Percentiles rank a stretch among this genome's conserved stretches.
Conservation (phyloP, 176 grass and related monocot genomes). For the Areca catechu region DNA sequence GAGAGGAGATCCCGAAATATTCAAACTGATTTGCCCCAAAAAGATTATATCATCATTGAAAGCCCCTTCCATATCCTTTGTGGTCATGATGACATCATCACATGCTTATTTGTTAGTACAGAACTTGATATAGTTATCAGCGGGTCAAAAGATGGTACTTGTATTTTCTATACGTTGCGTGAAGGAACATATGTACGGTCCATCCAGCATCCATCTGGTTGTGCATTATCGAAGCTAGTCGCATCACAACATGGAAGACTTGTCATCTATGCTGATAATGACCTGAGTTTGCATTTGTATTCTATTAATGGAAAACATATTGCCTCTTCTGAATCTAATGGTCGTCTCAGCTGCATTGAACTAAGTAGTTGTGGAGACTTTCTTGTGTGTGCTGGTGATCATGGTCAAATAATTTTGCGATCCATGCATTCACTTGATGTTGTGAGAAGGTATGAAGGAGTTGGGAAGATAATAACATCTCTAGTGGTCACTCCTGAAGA, state of each 20-base stretch:
- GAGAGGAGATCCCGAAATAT: slow-evolving; percentile 45
- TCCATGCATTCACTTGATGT: slow-evolving; percentile 92
- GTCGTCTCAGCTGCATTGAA: slow-evolving; percentile 86
- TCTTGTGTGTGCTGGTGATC: slow-evolving; percentile 69
- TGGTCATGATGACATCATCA: slow-evolving; percentile 93
- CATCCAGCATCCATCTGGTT: slow-evolving; percentile 61
- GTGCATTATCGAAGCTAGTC: slow-evolving; percentile 65
- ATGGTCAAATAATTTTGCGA: slow-evolving; percentile 69
- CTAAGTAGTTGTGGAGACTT: slow-evolving; percentile 83
- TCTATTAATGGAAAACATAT: slow-evolving; percentile 91
- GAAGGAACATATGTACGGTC: slow-evolving; percentile 76
- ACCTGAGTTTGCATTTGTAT: slow-evolving; percentile 77
- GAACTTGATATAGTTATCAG: slow-evolving; percentile 91
- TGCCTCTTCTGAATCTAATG: slow-evolving; percentile 55
- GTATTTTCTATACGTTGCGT: slow-evolving; percentile 86
- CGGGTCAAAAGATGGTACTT: slow-evolving; percentile 97
- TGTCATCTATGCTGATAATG: slow-evolving; percentile 73
- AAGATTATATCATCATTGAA: slow-evolving; percentile 69
- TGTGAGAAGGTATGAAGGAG: slow-evolving; percentile 65
- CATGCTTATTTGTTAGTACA: slow-evolving; percentile 87
- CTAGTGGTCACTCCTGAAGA: slow-evolving; percentile 77
- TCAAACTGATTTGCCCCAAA: slow-evolving; percentile 47
- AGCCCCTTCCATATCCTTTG: slow-evolving; percentile 91
- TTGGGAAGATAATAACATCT: slow-evolving; percentile 78
- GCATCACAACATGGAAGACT: slow-evolving; percentile 77